Evolutionary conservation across 1,284 basidiomycete species (phyloP), one percentile per base, ranked within the genome.

Genomic region (Boletus mariae): DNA sequence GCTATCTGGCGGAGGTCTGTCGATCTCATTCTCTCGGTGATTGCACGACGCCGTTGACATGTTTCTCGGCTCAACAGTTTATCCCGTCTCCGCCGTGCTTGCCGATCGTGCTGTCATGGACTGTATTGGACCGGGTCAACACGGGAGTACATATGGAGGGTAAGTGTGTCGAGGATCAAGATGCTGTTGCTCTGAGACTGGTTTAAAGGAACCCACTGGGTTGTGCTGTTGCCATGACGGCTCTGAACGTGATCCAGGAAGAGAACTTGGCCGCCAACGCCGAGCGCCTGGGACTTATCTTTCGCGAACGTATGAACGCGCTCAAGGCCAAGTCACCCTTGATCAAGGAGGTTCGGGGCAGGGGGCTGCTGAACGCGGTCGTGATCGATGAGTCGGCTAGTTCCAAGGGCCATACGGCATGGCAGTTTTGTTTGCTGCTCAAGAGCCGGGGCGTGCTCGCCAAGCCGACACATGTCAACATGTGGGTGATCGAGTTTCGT

Each of bases 81-180:
- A 98, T 73, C 96, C 97, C 45, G 95, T 99, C 20, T 97, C 94
- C 37, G 93, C 92, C 13, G 95, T 98, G 11, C 80, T 99, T 29
- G 90, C 94, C 6, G 86, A 94, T 72, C 83, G 84, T 58, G 88
- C 93, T 31, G 74, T 99, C 57, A 98, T 99, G 94, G 85, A 95
- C 29, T 92, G 88, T 75, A 96, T 99, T 69, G 80, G 87, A 59
- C 94, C 96, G n/a, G 95, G 96, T 57, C 94, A 98, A 75, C 97
- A 98, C 65, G 94, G 95, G n/a, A 92, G 89, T 62, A 98, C 96
- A 0, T 95, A 94, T 58, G 93, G 92, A 64, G 93, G 92, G 87
- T 90, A 60, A 57, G 83, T 35, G 45, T 49, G 40, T 43, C 42
- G 29, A 29, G 15, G 17, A 44, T 28, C 29, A 26, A 26, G 25